phyloP scores from a whole-genome alignment of 2,329 filamentous ascomycete species.

The Drechslerella coelobrocha region DNA sequence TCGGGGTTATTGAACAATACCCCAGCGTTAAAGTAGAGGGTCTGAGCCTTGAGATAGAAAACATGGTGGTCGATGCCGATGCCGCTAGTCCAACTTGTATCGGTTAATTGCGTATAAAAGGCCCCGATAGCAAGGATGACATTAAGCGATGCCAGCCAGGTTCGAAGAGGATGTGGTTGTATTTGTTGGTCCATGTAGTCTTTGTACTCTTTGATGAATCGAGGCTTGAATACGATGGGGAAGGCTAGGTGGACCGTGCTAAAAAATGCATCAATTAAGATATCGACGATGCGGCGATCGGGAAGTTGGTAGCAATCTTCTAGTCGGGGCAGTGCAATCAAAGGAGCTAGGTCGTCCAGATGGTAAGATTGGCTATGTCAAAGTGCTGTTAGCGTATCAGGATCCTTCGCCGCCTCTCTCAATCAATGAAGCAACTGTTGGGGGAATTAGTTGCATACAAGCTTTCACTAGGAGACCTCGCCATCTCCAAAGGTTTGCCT shows the following conservation, averaged over 20 bases:
- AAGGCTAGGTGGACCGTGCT: slow-evolving; percentile 51
- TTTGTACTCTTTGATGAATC: slow-evolving; percentile 51
- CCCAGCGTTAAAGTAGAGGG: slow-evolving; percentile 50
- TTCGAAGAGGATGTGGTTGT: slow-evolving; percentile 51
- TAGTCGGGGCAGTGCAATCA: slow-evolving; percentile 35
- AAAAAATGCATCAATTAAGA: slow-evolving; percentile 52
- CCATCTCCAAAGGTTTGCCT: neutral
- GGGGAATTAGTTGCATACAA: slow-evolving; percentile 15
- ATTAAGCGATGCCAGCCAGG: slow-evolving; percentile 52
- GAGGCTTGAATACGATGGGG: slow-evolving; percentile 51
- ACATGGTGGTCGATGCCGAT: slow-evolving; percentile 51
- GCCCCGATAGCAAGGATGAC: slow-evolving; percentile 52
- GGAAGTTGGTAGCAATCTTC: slow-evolving; percentile 50
- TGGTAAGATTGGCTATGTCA: slow-evolving; percentile 30
- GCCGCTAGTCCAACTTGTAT: slow-evolving; percentile 52
- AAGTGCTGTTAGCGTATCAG: slow-evolving; percentile 6
- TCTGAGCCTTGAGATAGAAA: slow-evolving; percentile 51
- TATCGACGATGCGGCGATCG: slow-evolving; percentile 45
- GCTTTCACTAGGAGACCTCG: slow-evolving; percentile 20
- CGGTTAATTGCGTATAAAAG: slow-evolving; percentile 52
- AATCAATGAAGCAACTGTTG: neutral
- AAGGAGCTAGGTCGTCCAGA: slow-evolving; percentile 51
- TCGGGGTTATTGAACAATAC: slow-evolving; percentile 52
- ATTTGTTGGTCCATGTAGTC: slow-evolving; percentile 50
- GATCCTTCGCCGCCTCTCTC: neutral